These are phyloP conservation scores for Botrytis pseudocinerea DNA, from an alignment of 2,329 filamentous ascomycete genomes.

Conservation along the genomic window DNA sequence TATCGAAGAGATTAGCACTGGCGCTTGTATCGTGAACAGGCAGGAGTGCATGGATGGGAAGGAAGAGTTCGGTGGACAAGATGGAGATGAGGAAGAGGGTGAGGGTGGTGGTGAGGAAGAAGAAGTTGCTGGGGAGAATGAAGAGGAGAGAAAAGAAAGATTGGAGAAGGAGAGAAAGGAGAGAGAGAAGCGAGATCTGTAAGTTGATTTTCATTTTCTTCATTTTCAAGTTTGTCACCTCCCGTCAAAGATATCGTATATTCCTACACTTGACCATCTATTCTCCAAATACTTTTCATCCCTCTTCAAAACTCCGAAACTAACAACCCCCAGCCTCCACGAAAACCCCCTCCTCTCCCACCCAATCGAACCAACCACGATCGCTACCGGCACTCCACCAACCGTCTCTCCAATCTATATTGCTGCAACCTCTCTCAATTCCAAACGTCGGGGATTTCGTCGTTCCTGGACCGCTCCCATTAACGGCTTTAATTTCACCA, in stretches of 20 bases:
- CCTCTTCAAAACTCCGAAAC: not conserved
- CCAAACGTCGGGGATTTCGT: not conserved
- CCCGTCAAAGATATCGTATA: not conserved
- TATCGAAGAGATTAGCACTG: not conserved
- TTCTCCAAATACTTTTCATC: too few species aligned
- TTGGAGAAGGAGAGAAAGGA: slow-evolving; percentile 2
- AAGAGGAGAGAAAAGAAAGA: not conserved
- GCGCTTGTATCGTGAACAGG: not conserved
- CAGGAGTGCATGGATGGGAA: not conserved
- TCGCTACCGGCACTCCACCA: not conserved
- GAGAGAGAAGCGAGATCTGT: not conserved
- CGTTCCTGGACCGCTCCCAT: not conserved
- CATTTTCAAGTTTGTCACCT: not conserved
- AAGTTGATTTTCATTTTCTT: not conserved
- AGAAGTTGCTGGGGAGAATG: not conserved
- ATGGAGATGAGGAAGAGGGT: not conserved
- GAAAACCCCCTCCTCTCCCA: not conserved
- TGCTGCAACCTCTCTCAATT: not conserved
- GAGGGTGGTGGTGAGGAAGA: not conserved
- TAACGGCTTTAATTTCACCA: not conserved
- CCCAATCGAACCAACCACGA: not conserved
- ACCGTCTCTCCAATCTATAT: not conserved
- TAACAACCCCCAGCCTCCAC: not conserved
- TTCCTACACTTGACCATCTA: not conserved
- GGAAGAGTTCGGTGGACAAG: not conserved